Percentiles rank a stretch among this genome's conserved stretches.
These are phyloP conservation scores for Leucogyrophana mollusca DNA, from an alignment of 768 basidiomycete genomes.

Conservation along the genomic window DNA sequence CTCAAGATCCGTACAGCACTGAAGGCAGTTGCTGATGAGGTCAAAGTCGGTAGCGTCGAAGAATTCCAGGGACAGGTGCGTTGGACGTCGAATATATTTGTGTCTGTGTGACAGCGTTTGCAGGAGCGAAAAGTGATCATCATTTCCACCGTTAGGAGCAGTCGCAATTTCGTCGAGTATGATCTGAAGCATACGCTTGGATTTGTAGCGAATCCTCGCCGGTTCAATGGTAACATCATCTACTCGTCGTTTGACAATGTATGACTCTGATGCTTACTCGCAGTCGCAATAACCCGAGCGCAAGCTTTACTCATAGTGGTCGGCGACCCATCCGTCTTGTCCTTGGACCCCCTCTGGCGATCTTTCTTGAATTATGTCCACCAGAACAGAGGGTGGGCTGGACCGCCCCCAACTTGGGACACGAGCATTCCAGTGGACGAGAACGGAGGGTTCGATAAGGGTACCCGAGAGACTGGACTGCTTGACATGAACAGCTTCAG, in stretches of 20 bases:
- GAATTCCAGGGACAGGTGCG: slow-evolving; percentile 64
- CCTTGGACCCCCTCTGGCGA: slow-evolving; percentile 63
- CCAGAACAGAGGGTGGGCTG: slow-evolving; percentile 49
- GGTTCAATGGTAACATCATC: slow-evolving; percentile 36
- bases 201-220: slow-evolving; percentile 33
- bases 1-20: slow-evolving; percentile 44
- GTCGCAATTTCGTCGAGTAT: slow-evolving; percentile 20
- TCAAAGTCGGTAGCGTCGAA: slow-evolving; percentile 67
- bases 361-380: slow-evolving; percentile 59
- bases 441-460: slow-evolving; percentile 40
- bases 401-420: slow-evolving; percentile 10
- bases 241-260: not conserved
- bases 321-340: slow-evolving; percentile 57
- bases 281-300: slow-evolving; percentile 63
- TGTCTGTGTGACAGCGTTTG: not conserved
- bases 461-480: slow-evolving; percentile 28
- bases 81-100: not conserved
- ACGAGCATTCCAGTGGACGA: slow-evolving; percentile 28
- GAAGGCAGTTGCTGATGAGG: slow-evolving; percentile 24
- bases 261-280: not conserved
- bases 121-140: slow-evolving; percentile 41
- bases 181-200: slow-evolving; percentile 33
- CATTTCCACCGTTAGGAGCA: slow-evolving; percentile 40
- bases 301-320: slow-evolving; percentile 58
- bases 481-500: slow-evolving; percentile 45